These are phyloP conservation scores for Rubroshorea leprosula DNA, from an alignment of 345 rosid species.

Conservation along the genomic window DNA sequence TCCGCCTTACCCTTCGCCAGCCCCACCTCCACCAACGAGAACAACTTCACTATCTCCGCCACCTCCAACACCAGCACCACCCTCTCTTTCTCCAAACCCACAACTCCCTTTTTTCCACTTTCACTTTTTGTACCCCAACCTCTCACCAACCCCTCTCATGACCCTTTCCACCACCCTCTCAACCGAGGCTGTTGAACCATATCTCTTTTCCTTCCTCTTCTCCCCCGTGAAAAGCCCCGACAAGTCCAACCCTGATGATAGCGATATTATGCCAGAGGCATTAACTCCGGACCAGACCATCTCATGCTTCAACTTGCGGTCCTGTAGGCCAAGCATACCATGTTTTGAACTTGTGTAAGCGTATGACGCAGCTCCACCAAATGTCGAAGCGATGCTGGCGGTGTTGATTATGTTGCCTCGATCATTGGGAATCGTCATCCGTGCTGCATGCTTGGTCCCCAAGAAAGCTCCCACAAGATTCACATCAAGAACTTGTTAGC, in stretches of 20 bases:
- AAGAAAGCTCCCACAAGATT: no score
- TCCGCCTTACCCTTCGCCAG: constrained; percentile 39
- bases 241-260: constrained; percentile 63
- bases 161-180: constrained; percentile 54
- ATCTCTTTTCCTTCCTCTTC: constrained; percentile 52
- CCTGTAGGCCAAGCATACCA: no score
- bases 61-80: constrained; percentile 44
- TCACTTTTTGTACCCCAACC: constrained; percentile 60
- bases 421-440: no score
- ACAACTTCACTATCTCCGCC: constrained; percentile 38
- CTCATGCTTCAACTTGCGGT: constrained; percentile 16
- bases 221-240: constrained; percentile 53
- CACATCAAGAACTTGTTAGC: no score
- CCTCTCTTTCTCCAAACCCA: constrained; percentile 60
- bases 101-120: constrained; percentile 44
- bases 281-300: constrained; percentile 21
- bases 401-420: no score
- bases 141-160: constrained; percentile 51
- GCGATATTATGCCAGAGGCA: constrained; percentile 70
- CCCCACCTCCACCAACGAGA: constrained; percentile 52
- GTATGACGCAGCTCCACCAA: no score
- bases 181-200: constrained; percentile 36
- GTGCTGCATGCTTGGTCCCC: no score
- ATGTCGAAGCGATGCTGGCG: no score
- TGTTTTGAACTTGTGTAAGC: no score